Evolutionary conservation across 2,329 filamentous ascomycete species (phyloP).

Genomic region (Aureobasidium sp.): DNA sequence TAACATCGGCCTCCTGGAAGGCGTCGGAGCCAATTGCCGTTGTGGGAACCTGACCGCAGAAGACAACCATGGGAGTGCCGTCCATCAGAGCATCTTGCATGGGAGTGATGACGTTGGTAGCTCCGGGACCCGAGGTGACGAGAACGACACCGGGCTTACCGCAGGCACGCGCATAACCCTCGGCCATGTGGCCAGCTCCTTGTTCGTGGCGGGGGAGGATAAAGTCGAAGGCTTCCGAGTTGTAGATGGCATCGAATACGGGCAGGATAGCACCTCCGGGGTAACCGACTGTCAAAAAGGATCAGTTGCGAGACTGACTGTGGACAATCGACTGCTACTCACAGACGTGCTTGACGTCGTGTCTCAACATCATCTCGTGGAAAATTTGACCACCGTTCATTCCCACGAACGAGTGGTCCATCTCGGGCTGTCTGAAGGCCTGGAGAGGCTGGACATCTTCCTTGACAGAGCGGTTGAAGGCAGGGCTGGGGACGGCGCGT

Average conservation of each 20-base stretch:
- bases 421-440: conserved; percentile 42
- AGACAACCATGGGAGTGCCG: conserved; percentile 92
- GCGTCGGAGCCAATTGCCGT: conserved; percentile 88
- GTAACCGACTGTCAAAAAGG: conserved; percentile 50
- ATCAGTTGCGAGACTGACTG: background rate
- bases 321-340: conserved; percentile 39
- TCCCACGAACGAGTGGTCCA: conserved; percentile 68
- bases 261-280: conserved; percentile 93
- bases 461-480: conserved; percentile 41
- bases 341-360: conserved; percentile 91
- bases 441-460: conserved; percentile 40
- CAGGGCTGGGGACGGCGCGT: conserved; percentile 39
- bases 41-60: conserved; percentile 87
- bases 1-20: conserved; percentile 92
- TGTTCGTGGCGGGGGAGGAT: conserved; percentile 94
- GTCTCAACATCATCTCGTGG: conserved; percentile 97
- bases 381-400: conserved; percentile 96
- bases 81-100: conserved; percentile 95
- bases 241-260: conserved; percentile 98
- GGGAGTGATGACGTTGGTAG: conserved; percentile 92
- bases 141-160: conserved; percentile 93
- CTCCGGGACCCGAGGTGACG: conserved; percentile 92
- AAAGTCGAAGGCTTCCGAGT: conserved; percentile 94
- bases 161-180: conserved; percentile 89
- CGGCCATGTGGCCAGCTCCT: conserved; percentile 96